Base-by-base conservation (phyloP, 192 early-diverging fungal species). In the Cetraspora pellucida region DNA sequence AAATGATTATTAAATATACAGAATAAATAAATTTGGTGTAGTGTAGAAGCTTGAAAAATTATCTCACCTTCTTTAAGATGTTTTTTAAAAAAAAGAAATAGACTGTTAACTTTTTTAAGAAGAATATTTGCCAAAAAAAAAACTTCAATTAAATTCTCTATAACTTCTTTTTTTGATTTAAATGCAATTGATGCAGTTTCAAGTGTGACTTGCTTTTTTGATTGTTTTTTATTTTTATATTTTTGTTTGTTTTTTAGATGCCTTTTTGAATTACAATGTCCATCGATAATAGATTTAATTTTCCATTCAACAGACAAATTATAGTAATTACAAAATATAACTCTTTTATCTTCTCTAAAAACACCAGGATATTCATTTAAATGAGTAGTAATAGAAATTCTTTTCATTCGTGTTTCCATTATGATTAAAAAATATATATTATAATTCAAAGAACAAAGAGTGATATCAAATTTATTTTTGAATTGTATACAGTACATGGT, bases 241-340 rank as follows among this genome's bases (percentile, higher is more conserved):
- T 11, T 59, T 59, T 59, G 5, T 59, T 59, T 59, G 7, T 19
- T 59, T 7, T 8, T 59, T 13, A 49, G 7, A n/a, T 59, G 58
- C 25, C 25, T n/a, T 59, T 59, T 59, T 23, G n/a, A 23, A 23
- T 11, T 5, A 59, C 58, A 59, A n/a, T 59, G 58, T 59, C n/a
- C 58, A 59, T 59, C 58, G 7, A 59, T n/a, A 7, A n/a, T 59
- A 11, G 58, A 59, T 59, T 59, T 59, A 7, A 8, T 7, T 27
- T 59, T 59, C 25, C 58, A 59, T 59, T 59, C 58, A 23, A 59
- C 19, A 8, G 58, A 59, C 7, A 59, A 19, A n/a, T 59, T 19
- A 59, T 19, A 59, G 19, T 59, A 59, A 59, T 59, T 59, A n/a
- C 58, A 59, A 59, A 59, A 59, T 8, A 59, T 59, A 59, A 59